Evolutionary conservation across 495 filamentous ascomycete genomes (phyloP).

Genomic region (Sabuloglossum arenarium): DNA sequence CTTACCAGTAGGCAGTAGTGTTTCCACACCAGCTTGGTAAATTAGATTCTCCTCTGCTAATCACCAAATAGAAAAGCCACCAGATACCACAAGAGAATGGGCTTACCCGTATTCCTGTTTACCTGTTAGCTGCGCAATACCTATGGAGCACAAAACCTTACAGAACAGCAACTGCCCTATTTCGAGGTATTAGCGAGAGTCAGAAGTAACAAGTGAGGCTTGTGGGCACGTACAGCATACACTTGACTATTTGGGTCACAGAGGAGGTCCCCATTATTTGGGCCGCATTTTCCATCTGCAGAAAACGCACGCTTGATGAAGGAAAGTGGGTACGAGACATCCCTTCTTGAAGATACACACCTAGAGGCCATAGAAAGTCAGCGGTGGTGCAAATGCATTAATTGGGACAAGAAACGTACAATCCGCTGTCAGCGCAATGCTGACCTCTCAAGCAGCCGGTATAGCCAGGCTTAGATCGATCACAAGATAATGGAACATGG

Average conservation of each 20-base stretch:
- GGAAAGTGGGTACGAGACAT: not conserved
- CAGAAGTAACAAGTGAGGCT: not conserved
- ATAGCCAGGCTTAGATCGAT: slow-evolving; percentile 9
- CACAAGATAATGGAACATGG: slow-evolving; percentile 18
- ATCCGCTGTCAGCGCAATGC: slow-evolving; percentile 14
- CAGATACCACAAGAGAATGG: not conserved
- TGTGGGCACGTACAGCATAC: slow-evolving; percentile 8
- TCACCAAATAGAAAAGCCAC: not conserved
- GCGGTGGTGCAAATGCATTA: slow-evolving; percentile 11
- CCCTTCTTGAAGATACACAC: slow-evolving; percentile 6
- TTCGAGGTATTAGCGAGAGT: not conserved
- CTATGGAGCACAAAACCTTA: not conserved
- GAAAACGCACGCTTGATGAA: slow-evolving; percentile 11
- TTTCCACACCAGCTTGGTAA: slow-evolving; percentile 16
- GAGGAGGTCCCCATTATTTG: slow-evolving; percentile 12
- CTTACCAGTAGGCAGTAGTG: slow-evolving; percentile 10
- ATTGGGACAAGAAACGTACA: slow-evolving; percentile 10
- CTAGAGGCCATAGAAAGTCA: slow-evolving; percentile 11
- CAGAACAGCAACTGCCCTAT: slow-evolving; percentile 14
- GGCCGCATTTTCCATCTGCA: slow-evolving; percentile 16
- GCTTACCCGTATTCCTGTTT: not conserved
- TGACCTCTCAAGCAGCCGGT: slow-evolving; percentile 21
- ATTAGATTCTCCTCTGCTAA: not conserved
- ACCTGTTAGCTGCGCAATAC: not conserved
- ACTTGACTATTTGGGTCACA: slow-evolving; percentile 17